Evolutionary conservation across 2,329 filamentous ascomycete genomes (phyloP).

Genomic region (Exophiala phaeomuriformis): DNA sequence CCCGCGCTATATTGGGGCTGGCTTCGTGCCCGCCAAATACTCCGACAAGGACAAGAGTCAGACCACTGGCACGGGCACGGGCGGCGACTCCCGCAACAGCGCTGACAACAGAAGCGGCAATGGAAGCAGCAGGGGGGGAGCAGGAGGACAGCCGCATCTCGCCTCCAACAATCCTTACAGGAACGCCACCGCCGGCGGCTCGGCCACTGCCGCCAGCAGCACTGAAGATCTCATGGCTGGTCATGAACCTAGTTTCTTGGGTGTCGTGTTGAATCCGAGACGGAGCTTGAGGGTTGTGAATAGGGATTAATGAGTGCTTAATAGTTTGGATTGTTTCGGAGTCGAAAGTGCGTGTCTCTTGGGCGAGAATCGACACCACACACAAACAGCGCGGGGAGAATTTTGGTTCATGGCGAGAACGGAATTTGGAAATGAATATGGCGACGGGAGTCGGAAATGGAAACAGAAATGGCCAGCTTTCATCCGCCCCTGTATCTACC

Average conservation of each 20-base stretch:
- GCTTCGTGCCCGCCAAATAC: constrained; percentile 7
- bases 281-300: constrained; percentile 65
- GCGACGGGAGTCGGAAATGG: no score
- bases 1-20: constrained; percentile 25
- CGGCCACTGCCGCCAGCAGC: constrained; percentile 42
- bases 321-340: no score
- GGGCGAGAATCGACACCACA: no score
- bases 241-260: constrained; percentile 65
- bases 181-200: constrained; percentile 25
- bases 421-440: no score
- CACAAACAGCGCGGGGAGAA: no score
- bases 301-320: constrained; percentile 36
- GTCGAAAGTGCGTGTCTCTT: no score
- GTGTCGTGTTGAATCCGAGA: constrained; percentile 59
- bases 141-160: constrained; percentile 27
- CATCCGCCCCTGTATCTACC: no score
- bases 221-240: constrained; percentile 54
- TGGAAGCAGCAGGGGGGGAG: constrained; percentile 18
- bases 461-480: no score
- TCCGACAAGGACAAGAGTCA: constrained; percentile 17
- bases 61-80: constrained; percentile 10
- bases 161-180: constrained; percentile 27
- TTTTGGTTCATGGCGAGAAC: no score
- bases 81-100: constrained; percentile 10
- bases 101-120: constrained; percentile 22